These are phyloP conservation scores for Scheffersomyces parashehatae DNA, from an alignment of 1,139 yeast genomes.

Conservation along the genomic window DNA sequence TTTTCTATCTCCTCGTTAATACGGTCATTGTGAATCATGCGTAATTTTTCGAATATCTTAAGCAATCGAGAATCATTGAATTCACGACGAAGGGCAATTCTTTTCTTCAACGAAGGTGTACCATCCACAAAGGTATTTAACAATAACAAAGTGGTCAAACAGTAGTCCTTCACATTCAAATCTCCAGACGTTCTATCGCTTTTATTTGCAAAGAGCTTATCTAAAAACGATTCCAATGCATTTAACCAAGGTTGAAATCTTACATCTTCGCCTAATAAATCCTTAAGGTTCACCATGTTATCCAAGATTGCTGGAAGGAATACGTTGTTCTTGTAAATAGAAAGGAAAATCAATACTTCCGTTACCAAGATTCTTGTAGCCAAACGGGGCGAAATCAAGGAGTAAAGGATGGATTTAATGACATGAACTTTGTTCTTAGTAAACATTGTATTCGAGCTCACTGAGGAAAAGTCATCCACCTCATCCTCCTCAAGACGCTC, in stretches of 20 bases:
- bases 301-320: constrained; percentile 32
- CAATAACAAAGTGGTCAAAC: constrained; percentile 46
- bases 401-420: constrained; percentile 36
- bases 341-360: constrained; percentile 41
- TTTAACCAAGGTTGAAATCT: constrained; percentile 46
- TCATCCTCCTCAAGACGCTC: constrained; percentile 18
- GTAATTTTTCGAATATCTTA: constrained; percentile 39
- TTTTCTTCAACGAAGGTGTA: constrained; percentile 27
- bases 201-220: constrained; percentile 28
- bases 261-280: constrained; percentile 34
- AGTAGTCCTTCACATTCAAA: constrained; percentile 37
- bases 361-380: constrained; percentile 45
- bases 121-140: constrained; percentile 43
- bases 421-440: constrained; percentile 30
- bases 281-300: constrained; percentile 36
- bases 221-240: constrained; percentile 37
- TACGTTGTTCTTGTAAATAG: constrained; percentile 26
- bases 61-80: constrained; percentile 42
- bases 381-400: constrained; percentile 42
- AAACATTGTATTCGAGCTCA: constrained; percentile 2
- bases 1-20: constrained; percentile 47
- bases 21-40: constrained; percentile 36
- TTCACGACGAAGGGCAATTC: constrained; percentile 40
- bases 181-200: constrained; percentile 17
- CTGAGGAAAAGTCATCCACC: constrained; percentile 6